Conservation (phyloP, 2,329 filamentous ascomycete genomes). For the Bertia moriformis region DNA sequence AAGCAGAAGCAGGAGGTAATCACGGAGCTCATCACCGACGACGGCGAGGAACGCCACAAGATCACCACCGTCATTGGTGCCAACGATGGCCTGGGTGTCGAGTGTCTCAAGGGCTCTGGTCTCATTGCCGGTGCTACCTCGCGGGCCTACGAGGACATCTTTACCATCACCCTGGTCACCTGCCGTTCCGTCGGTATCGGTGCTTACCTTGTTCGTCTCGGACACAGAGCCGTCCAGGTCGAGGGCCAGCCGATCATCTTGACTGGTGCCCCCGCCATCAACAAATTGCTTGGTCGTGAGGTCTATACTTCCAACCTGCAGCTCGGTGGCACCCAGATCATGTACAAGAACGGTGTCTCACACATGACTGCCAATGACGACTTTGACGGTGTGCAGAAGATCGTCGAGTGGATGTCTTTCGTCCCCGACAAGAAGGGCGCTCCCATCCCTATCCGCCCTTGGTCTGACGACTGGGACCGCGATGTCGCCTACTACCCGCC, state of each 20-base stretch:
- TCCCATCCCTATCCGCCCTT: conserved; percentile 82
- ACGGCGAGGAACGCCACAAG: conserved; percentile 82
- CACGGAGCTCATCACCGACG: conserved; percentile 73
- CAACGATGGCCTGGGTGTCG: conserved; percentile 92
- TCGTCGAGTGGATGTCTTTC: conserved; percentile 95
- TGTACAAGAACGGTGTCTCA: conserved; percentile 99
- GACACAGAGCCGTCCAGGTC: conserved; percentile 95
- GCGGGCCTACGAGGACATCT: conserved; percentile 95
- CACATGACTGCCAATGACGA: conserved; percentile 97
- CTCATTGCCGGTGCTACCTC: conserved; percentile 96
- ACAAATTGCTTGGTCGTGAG: conserved; percentile 94
- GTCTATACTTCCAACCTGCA: conserved; percentile 98
- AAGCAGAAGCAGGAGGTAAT: conserved; percentile 63
- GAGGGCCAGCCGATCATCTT: conserved; percentile 98
- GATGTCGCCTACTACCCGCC: conserved; percentile 74
- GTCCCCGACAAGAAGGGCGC: conserved; percentile 89
- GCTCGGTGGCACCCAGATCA: conserved; percentile 99
- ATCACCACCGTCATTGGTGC: conserved; percentile 86
- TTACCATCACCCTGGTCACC: conserved; percentile 92
- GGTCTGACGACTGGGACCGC: conserved; percentile 78
- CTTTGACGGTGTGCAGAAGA: conserved; percentile 94
- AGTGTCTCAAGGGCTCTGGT: conserved; percentile 92
- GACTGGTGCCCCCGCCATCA: conserved; percentile 90
- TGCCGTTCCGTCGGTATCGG: conserved; percentile 98
- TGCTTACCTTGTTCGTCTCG: conserved; percentile 94